Evolutionary conservation across 352 stramenopile genomes (phyloP).

Genomic region (Globisporangium sylvaticum): DNA sequence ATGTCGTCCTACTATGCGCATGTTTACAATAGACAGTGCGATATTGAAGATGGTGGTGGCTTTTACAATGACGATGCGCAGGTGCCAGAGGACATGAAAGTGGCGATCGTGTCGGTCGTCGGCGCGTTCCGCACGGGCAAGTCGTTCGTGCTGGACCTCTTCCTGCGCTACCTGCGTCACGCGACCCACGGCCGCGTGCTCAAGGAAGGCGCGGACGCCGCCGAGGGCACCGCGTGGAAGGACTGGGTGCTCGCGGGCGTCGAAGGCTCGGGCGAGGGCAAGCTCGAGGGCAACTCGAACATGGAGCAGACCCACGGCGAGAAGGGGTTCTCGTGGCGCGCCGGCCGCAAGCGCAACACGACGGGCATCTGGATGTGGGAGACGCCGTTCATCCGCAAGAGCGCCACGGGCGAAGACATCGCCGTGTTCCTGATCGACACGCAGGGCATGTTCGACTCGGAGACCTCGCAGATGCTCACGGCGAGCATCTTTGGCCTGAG

Average conservation of each 20-base stretch:
- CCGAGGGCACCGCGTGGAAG: constrained; percentile 46
- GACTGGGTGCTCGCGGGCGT: constrained; percentile 62
- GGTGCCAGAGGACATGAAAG: constrained; percentile 92
- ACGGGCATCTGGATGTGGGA: constrained; percentile 99
- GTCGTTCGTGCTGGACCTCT: constrained; percentile 97
- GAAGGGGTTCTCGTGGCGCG: constrained; percentile 95
- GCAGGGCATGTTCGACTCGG: constrained; percentile 99
- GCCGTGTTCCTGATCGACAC: constrained; percentile 98
- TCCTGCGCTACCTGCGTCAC: constrained; percentile 94
- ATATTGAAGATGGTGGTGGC: neutral
- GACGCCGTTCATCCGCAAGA: constrained; percentile 94
- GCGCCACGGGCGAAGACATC: constrained; percentile 80
- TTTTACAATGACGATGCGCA: constrained; percentile 5
- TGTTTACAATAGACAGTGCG: neutral
- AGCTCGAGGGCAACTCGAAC: constrained; percentile 84
- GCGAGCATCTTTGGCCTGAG: constrained; percentile 98
- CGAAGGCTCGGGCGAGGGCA: constrained; percentile 42
- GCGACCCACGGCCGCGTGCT: constrained; percentile 49
- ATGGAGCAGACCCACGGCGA: constrained; percentile 70
- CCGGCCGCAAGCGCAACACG: constrained; percentile 95
- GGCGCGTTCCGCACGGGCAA: constrained; percentile 99
- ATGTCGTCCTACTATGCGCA: neutral
- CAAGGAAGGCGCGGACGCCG: constrained; percentile 40
- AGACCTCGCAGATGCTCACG: constrained; percentile 98
- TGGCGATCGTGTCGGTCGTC: constrained; percentile 97